phyloP scores from a whole-genome alignment of 2,329 filamentous ascomycete genomes.

The Epicoccum nigrum region DNA sequence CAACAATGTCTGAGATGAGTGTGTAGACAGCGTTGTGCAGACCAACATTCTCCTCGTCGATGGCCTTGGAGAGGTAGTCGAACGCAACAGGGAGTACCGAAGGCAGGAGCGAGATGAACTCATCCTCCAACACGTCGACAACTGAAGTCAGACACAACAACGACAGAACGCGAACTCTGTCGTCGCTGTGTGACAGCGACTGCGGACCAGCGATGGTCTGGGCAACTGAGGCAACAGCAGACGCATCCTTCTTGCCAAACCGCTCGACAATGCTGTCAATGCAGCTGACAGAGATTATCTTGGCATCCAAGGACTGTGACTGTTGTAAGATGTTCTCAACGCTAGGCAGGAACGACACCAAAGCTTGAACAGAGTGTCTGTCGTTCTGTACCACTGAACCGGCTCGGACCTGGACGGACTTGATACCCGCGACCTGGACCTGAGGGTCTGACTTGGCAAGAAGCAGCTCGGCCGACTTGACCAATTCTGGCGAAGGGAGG shows the following conservation, averaged over 20 bases:
- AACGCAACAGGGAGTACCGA: slow-evolving; percentile 75
- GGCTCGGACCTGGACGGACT: slow-evolving; percentile 76
- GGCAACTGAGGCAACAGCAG: slow-evolving; percentile 76
- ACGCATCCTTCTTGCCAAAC: slow-evolving; percentile 89
- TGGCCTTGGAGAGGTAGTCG: slow-evolving; percentile 69
- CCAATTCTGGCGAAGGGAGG: slow-evolving; percentile 84
- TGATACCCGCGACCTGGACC: slow-evolving; percentile 74
- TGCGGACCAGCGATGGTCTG: slow-evolving; percentile 75
- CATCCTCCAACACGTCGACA: slow-evolving; percentile 85
- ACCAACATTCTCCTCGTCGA: slow-evolving; percentile 61
- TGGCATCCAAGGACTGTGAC: slow-evolving; percentile 74
- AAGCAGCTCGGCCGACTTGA: slow-evolving; percentile 83
- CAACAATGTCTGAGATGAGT: slow-evolving; percentile 77
- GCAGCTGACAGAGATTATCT: slow-evolving; percentile 85
- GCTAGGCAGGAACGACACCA: slow-evolving; percentile 80
- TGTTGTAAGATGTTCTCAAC: slow-evolving; percentile 77
- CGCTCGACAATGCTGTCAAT: slow-evolving; percentile 93
- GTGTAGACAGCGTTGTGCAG: slow-evolving; percentile 84
- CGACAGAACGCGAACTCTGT: slow-evolving; percentile 79
- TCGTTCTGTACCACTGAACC: slow-evolving; percentile 75
- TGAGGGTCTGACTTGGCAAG: slow-evolving; percentile 77
- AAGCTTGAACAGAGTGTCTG: slow-evolving; percentile 67
- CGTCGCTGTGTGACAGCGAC: slow-evolving; percentile 76
- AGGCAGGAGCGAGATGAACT: slow-evolving; percentile 82
- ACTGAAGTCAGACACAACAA: slow-evolving; percentile 87